Evolutionary conservation across 2,329 filamentous ascomycete genomes (phyloP).

Genomic region (Aspergillus sp.): DNA sequence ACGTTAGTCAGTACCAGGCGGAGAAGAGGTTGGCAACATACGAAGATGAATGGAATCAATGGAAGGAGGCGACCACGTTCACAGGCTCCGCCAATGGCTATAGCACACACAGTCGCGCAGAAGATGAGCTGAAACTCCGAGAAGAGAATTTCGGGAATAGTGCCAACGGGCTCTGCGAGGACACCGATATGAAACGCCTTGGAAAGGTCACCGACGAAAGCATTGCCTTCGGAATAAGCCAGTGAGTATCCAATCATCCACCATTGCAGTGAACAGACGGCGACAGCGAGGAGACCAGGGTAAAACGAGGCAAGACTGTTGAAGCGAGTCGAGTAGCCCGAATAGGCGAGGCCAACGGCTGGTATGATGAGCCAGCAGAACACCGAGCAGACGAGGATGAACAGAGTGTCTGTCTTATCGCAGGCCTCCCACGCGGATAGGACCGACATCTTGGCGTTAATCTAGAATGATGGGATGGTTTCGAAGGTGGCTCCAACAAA

Average conservation of each 20-base stretch:
- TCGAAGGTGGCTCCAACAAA: conserved; percentile 8
- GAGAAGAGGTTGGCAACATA: conserved; percentile 12
- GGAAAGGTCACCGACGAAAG: conserved; percentile 51
- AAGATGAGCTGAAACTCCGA: conserved; percentile 59
- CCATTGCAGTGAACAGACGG: conserved; percentile 57
- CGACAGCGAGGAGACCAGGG: conserved; percentile 53
- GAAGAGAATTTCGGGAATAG: conserved; percentile 56
- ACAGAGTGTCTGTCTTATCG: conserved; percentile 57
- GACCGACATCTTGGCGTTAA: conserved; percentile 29
- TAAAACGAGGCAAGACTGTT: conserved; percentile 56
- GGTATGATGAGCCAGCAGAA: conserved; percentile 60
- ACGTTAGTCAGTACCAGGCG: background rate
- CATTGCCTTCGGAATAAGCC: conserved; percentile 53
- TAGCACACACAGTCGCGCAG: conserved; percentile 56
- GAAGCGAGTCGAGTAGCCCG: conserved; percentile 54
- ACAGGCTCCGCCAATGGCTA: conserved; percentile 55
- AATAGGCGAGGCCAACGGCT: conserved; percentile 57
- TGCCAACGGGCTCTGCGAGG: conserved; percentile 53
- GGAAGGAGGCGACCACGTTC: conserved; percentile 54
- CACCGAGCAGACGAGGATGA: conserved; percentile 56
- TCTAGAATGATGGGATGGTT: background rate
- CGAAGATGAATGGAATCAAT: conserved; percentile 54
- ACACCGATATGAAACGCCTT: conserved; percentile 54
- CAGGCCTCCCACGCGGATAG: conserved; percentile 56
- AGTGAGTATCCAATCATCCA: conserved; percentile 55